Evolutionary conservation across 805 yeast species (phyloP), one percentile per base, ranked within the genome.

Genomic region (Candida argentea): DNA sequence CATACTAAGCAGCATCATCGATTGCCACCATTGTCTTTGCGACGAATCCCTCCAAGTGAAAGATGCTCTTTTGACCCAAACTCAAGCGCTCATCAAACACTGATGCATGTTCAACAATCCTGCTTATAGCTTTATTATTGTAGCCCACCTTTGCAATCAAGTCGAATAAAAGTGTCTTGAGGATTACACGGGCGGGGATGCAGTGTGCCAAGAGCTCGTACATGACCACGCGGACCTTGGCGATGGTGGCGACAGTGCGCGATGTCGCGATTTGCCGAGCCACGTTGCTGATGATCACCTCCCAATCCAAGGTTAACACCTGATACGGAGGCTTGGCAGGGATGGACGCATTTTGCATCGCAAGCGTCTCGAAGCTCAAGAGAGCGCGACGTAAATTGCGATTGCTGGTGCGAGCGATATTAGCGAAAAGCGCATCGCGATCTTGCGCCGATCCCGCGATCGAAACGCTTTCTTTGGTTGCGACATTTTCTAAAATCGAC

Each of bases 21-120:
- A 81, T 50, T 6, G 67, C 67, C 23, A 84, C 81, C 96, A 91
- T 89, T 2, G 76, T 73, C 47, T 72, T 78, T 1, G 96, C 95
- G 12, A 83, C 70, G 48, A 85, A 91, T 2, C 97, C 98, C 58
- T 91, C 98, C 30, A 91, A 57, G 55, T 91, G 98, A 54, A 84
- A 91, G 8, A 91, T 89, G 21, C 86, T 83, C 52, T 91, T 91
- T 34, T 71, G 70, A 3, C 97, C 98, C 33, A 81, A 57, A 33
- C 86, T 73, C 34, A 91, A 63, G 32, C 98, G 69, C 44, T 91
- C 95, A 47, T 91, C 98, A 43, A 73, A 78, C 1, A 64, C 46
- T 2, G 94, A 70, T 3, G 80, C 78, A 4, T 73, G 55, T 6
- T 68, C 68, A 7, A 81, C 70, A 20, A 83, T 57, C 5, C 30